Percentiles rank a stretch among this genome's conserved stretches.
Evolutionary conservation across 2,329 filamentous ascomycete species (phyloP).

Genomic region (Phaeosphaeria sp.): DNA sequence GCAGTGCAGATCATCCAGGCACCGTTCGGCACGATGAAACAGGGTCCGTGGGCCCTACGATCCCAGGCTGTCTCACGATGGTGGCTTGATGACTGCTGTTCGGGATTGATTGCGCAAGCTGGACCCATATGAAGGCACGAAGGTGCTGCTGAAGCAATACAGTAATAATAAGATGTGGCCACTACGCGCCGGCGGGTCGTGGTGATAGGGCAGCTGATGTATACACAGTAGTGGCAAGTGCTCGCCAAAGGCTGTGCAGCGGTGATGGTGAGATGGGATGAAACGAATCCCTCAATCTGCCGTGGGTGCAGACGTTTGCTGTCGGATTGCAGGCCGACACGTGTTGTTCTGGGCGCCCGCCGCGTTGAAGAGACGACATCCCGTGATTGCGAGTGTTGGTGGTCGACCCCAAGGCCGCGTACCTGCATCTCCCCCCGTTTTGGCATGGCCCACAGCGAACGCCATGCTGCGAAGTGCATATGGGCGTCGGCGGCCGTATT

Average conservation of each 20-base stretch:
- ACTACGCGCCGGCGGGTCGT: background rate
- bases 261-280: constrained; percentile 5
- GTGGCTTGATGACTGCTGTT: constrained; percentile 13
- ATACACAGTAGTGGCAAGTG: background rate
- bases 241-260: background rate
- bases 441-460: background rate
- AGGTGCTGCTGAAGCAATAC: background rate
- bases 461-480: background rate
- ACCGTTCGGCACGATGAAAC: constrained; percentile 32
- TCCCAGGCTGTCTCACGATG: constrained; percentile 28
- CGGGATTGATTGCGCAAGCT: constrained; percentile 1
- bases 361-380: constrained; percentile 1
- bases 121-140: background rate
- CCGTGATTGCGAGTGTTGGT: background rate
- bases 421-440: constrained; percentile 21
- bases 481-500: constrained; percentile 4
- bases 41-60: constrained; percentile 20
- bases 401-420: constrained; percentile 19
- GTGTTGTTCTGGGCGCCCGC: background rate
- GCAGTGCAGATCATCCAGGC: constrained; percentile 12
- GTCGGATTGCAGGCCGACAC: background rate
- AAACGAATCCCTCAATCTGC: constrained; percentile 17
- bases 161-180: background rate
- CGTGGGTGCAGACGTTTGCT: constrained; percentile 8
- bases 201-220: background rate